Percentiles rank a stretch among this genome's conserved stretches.
These are phyloP conservation scores for Ephemerocybe angulata DNA, from an alignment of 768 basidiomycete genomes.

Conservation along the genomic window DNA sequence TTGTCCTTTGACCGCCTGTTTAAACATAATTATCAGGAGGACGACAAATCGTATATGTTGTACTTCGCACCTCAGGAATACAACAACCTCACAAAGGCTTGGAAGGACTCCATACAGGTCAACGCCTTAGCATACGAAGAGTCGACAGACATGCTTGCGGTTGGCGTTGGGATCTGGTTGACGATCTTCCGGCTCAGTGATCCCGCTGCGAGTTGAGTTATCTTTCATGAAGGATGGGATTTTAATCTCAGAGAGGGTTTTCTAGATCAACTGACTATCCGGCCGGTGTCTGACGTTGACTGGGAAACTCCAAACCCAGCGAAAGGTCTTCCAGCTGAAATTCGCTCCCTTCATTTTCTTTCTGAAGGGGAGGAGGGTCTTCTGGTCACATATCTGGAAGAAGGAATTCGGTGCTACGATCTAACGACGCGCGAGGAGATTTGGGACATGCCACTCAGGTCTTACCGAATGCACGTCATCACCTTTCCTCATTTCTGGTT, in stretches of 20 bases:
- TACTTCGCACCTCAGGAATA: neutral
- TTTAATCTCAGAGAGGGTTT: neutral
- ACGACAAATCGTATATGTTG: neutral
- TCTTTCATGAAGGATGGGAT: neutral
- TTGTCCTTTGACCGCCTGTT: neutral
- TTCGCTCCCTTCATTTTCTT: neutral
- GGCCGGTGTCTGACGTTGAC: neutral
- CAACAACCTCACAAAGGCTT: neutral
- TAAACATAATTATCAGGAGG: neutral
- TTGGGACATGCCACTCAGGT: neutral
- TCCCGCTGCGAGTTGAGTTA: neutral
- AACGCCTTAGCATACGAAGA: neutral
- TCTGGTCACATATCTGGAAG: neutral
- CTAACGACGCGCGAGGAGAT: neutral
- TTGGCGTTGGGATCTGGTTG: neutral
- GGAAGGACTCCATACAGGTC: neutral
- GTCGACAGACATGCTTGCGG: neutral
- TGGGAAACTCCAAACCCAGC: neutral
- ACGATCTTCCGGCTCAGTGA: neutral
- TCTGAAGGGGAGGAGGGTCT: neutral
- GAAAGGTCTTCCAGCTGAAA: neutral
- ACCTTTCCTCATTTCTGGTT: neutral
- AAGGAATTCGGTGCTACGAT: neutral
- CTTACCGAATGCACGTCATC: neutral
- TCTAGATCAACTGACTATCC: neutral